Base-by-base conservation (phyloP, 208 protist species). In the Leishmania aethiopica region DNA sequence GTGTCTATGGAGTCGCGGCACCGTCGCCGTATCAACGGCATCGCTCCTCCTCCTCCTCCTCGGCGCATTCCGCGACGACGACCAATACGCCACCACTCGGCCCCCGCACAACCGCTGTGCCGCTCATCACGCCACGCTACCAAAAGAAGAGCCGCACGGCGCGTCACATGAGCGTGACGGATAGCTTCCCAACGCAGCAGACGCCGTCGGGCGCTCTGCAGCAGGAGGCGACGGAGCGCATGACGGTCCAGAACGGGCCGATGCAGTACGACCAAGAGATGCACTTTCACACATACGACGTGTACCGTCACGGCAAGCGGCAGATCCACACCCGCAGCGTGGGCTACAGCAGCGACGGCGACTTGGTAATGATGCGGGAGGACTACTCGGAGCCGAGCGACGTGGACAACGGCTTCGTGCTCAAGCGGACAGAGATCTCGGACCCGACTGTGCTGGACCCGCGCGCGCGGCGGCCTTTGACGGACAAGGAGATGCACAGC, bases 261-360 rank as follows among this genome's bases (percentile, higher is more conserved):
- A 51, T 90, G 62, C 82, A 82, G 80, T 96, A 97, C 82, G 76
- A 87, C 35, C 85, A 96, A 77, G 76, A 82, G 62, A 88, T 97
- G 81, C 90, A 92, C 85, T 97, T 96, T 88, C 92, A 95, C 86
- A 95, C 93, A 25, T 96, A 97, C 85, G 94, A 94, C 57, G 78
- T 97, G 57, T 97, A 92, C 89, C 88, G 87, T 5, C 91, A 96
- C 79, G 94, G 94, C 51, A 92, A 89, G 79, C 81, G 83, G 64
- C 78, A 94, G n/a, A 94, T 97, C 53, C 86, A 94, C 79, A 91
- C 86, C 19, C 84, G 93, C 66, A 95, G 91, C 83, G 90, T 97
- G 1, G 94, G 94, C 57, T 97, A 97, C 88, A 96, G 94, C 85
- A 94, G 91, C 85, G 93, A 95, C 22, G 90, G 92, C 32, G 94